Evolutionary conservation across 2,329 filamentous ascomycete genomes (phyloP).

Genomic region (Colletotrichum aenigma): DNA sequence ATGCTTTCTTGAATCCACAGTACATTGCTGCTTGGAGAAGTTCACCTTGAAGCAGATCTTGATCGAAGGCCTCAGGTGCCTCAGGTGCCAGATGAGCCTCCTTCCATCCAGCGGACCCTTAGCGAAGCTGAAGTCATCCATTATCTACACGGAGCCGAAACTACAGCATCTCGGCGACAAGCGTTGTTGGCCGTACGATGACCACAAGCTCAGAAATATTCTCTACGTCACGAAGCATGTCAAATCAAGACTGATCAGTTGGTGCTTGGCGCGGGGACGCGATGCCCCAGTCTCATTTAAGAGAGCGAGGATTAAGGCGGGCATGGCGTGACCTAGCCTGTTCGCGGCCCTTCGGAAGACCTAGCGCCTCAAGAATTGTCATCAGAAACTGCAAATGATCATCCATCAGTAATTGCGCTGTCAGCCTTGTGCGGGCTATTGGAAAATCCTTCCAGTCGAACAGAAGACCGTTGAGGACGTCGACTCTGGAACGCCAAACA

Average conservation of each 20-base stretch:
- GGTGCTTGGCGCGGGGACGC: background rate
- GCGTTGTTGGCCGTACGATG: background rate
- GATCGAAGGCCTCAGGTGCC: background rate
- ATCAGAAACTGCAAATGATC: background rate
- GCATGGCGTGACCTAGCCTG: background rate
- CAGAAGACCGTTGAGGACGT: background rate
- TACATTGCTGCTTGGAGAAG: background rate
- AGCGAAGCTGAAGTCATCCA: background rate
- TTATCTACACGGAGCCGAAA: background rate
- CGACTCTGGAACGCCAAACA: background rate
- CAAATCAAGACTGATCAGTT: background rate
- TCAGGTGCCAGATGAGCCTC: background rate
- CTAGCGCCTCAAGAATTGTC: background rate
- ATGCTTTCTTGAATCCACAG: background rate
- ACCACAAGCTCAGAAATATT: background rate
- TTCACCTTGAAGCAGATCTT: background rate
- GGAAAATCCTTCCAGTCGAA: background rate
- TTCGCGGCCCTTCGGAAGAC: background rate
- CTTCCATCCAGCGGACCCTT: background rate
- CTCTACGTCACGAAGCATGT: background rate
- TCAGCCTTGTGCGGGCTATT: background rate
- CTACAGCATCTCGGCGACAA: background rate
- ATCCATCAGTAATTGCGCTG: background rate
- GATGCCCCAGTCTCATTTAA: background rate
- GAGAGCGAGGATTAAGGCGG: background rate